These are phyloP conservation scores for Phoenix roebelenii DNA, from an alignment of 176 grass and related monocot genomes.

Conservation along the genomic window DNA sequence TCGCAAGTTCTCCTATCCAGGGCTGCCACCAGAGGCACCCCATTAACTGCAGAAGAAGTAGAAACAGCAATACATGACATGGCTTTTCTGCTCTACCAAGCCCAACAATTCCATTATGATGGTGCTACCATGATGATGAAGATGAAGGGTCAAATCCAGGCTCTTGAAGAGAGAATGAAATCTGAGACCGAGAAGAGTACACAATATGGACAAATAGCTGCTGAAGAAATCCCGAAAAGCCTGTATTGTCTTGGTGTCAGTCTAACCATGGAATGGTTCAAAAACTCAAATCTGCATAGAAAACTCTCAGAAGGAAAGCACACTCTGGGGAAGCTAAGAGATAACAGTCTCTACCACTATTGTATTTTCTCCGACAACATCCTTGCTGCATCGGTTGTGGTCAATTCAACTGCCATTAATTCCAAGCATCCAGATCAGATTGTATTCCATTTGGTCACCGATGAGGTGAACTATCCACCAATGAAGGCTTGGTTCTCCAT, in stretches of 20 bases:
- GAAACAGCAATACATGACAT: constrained; percentile 71
- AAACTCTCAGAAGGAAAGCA: constrained; percentile 46
- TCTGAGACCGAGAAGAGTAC: constrained; percentile 80
- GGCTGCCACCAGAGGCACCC: constrained; percentile 30
- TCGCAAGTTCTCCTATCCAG: constrained; percentile 51
- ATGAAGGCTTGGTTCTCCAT: constrained; percentile 93
- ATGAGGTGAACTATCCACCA: constrained; percentile 86
- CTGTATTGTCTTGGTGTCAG: constrained; percentile 86
- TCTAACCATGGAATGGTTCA: constrained; percentile 86
- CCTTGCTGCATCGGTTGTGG: constrained; percentile 72
- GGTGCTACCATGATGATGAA: constrained; percentile 59
- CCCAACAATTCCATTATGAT: constrained; percentile 73
- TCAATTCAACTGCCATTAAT: constrained; percentile 82
- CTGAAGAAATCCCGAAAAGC: constrained; percentile 90
- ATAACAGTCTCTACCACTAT: constrained; percentile 76
- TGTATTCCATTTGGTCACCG: constrained; percentile 94
- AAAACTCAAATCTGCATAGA: constrained; percentile 50
- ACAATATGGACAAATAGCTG: constrained; percentile 88
- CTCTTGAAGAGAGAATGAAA: constrained; percentile 77
- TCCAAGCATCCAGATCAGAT: constrained; percentile 58
- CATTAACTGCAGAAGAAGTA: constrained; percentile 30
- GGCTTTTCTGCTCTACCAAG: constrained; percentile 70
- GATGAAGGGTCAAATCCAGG: constrained; percentile 80
- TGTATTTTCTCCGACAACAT: constrained; percentile 98
- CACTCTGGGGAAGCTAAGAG: constrained; percentile 52